Conservation (phyloP, 208 protist genomes). For the Kentomonas sorsogonicus region DNA sequence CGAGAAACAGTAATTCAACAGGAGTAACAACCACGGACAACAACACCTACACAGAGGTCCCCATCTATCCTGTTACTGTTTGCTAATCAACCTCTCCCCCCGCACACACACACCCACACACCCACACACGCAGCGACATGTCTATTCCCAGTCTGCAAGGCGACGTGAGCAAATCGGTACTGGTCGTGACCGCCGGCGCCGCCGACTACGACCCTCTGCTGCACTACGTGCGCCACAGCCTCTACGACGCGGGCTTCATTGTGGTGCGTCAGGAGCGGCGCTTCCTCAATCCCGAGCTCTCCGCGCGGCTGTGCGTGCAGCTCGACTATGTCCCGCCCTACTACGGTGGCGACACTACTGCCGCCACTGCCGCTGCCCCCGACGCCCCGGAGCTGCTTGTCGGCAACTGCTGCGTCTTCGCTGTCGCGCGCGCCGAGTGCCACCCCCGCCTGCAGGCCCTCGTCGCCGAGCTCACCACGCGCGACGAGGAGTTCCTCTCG, state of each 20-base stretch:
- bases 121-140: background rate
- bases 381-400: conserved; percentile 36
- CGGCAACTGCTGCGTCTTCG: conserved; percentile 64
- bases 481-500: conserved; percentile 33
- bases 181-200: conserved; percentile 58
- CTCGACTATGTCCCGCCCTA: conserved; percentile 32
- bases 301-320: conserved; percentile 47
- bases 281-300: conserved; percentile 69
- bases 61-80: background rate
- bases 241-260: conserved; percentile 83
- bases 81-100: background rate
- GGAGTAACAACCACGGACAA: background rate
- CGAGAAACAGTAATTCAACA: too few relatives aligned
- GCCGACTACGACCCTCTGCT: conserved; percentile 52
- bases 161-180: conserved; percentile 51
- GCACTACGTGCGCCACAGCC: conserved; percentile 69
- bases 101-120: background rate
- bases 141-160: conserved; percentile 17
- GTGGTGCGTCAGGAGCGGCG: conserved; percentile 74
- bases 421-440: conserved; percentile 68
- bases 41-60: too few relatives aligned
- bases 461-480: conserved; percentile 34
- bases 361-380: conserved; percentile 16
- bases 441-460: conserved; percentile 46
- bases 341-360: conserved; percentile 11